These are phyloP conservation scores for Jatropha curcas DNA, from an alignment of 345 rosid species.

Conservation along the genomic window DNA sequence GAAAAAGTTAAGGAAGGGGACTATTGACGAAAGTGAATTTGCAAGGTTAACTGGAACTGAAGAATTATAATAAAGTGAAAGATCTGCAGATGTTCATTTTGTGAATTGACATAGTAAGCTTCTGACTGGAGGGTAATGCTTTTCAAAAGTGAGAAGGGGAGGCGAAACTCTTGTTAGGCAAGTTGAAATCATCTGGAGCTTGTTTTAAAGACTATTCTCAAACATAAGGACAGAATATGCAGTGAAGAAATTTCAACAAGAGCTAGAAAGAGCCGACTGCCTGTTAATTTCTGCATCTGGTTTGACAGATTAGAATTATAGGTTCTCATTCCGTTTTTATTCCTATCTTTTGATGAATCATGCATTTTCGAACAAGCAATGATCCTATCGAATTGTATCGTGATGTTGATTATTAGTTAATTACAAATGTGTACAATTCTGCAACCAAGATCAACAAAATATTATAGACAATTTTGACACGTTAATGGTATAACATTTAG, in stretches of 20 bases:
- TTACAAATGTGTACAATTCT: background rate
- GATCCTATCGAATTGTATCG: too few relatives aligned
- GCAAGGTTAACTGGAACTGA: constrained; percentile 71
- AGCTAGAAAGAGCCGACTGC: background rate
- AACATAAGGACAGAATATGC: too few relatives aligned
- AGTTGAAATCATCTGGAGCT: background rate
- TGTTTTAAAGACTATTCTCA: background rate
- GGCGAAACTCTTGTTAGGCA: background rate
- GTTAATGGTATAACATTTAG: background rate
- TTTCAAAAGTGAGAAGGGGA: background rate
- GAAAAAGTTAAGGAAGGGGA: constrained; percentile 66
- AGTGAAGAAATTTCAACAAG: background rate
- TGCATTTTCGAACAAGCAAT: background rate
- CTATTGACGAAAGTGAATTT: constrained; percentile 66
- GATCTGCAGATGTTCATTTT: background rate
- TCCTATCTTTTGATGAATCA: background rate
- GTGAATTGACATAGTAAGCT: background rate
- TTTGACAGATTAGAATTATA: background rate
- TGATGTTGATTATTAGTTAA: background rate
- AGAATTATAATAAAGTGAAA: constrained; percentile 48
- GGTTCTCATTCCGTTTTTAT: background rate
- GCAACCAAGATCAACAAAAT: too few relatives aligned
- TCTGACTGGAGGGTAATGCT: background rate
- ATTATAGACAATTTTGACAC: background rate
- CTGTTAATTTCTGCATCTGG: background rate